Conservation (phyloP, 1,284 basidiomycete species). For the Cutaneotrichosporon dermatis region DNA sequence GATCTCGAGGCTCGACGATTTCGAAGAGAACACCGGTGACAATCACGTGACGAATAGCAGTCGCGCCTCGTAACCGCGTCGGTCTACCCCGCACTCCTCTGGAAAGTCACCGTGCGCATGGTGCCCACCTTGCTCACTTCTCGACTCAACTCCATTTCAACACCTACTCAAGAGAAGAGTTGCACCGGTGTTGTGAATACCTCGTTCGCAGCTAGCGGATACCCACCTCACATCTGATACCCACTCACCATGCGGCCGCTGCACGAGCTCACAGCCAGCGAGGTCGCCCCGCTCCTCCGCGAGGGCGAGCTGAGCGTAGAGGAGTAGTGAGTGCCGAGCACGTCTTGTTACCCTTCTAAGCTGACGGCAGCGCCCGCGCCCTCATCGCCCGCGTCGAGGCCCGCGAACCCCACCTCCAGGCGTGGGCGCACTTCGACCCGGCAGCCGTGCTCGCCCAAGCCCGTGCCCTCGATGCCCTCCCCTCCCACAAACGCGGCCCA, state of each 20-base stretch:
- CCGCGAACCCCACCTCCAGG: constrained; percentile 22
- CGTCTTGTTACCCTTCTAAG: not conserved
- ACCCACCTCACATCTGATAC: too few species aligned
- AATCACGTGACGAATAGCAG: too few species aligned
- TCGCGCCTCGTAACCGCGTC: too few species aligned
- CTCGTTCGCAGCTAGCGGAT: too few species aligned
- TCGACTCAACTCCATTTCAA: too few species aligned
- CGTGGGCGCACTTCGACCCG: constrained; percentile 32
- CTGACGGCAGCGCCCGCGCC: constrained; percentile 18
- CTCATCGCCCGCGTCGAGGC: constrained; percentile 20
- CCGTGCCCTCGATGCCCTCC: constrained; percentile 28
- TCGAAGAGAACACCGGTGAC: too few species aligned
- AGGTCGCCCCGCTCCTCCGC: constrained; percentile 20
- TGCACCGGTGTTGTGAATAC: too few species aligned
- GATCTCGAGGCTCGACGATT: too few species aligned
- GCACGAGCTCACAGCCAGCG: constrained; percentile 17
- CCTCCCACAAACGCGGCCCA: constrained; percentile 24
- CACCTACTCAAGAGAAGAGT: too few species aligned
- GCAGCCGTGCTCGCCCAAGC: constrained; percentile 26
- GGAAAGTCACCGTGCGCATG: too few species aligned
- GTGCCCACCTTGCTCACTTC: too few species aligned
- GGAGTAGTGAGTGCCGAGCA: constrained; percentile 23
- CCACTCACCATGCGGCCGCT: not conserved
- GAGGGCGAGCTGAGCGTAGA: constrained; percentile 25
- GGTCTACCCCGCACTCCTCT: too few species aligned